Evolutionary conservation across 805 yeast genomes (phyloP).

Genomic region (Candida golubevii): DNA sequence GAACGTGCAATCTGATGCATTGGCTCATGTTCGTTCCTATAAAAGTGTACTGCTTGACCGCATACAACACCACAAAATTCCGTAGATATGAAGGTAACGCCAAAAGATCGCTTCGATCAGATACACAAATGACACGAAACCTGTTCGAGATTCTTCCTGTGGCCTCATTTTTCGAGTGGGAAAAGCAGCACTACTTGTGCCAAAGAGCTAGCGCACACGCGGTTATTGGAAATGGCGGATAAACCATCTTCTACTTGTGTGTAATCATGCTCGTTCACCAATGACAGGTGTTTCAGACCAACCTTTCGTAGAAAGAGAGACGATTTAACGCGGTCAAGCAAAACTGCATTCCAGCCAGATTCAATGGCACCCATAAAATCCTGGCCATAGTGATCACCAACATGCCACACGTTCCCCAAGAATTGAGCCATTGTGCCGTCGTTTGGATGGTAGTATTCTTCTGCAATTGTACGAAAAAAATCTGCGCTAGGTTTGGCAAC

Average conservation of each 20-base stretch:
- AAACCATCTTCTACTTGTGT: conserved; percentile 15
- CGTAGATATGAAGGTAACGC: too few relatives aligned
- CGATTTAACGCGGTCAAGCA: conserved; percentile 42
- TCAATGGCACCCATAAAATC: conserved; percentile 50
- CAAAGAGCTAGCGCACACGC: conserved; percentile 21
- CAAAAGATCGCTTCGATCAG: too few relatives aligned
- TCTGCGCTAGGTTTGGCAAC: conserved; percentile 46
- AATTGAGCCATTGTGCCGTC: conserved; percentile 6
- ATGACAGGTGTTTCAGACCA: conserved; percentile 1
- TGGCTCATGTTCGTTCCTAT: too few relatives aligned
- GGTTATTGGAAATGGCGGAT: conserved; percentile 31
- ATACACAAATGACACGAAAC: too few relatives aligned
- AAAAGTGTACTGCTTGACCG: too few relatives aligned
- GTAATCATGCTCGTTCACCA: conserved; percentile 16
- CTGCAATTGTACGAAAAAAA: conserved; percentile 32
- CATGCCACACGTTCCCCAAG: conserved; percentile 47
- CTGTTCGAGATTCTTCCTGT: too few relatives aligned
- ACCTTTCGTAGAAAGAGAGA: conserved; percentile 17
- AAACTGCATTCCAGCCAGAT: conserved; percentile 61
- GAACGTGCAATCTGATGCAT: too few relatives aligned
- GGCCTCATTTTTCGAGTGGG: neutral
- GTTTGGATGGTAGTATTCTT: conserved; percentile 1
- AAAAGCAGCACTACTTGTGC: conserved; percentile 10
- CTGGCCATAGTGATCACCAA: conserved; percentile 58
- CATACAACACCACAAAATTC: too few relatives aligned